Conservation (phyloP, 2,329 filamentous ascomycete genomes). For the Cytospora paraplurivora region DNA sequence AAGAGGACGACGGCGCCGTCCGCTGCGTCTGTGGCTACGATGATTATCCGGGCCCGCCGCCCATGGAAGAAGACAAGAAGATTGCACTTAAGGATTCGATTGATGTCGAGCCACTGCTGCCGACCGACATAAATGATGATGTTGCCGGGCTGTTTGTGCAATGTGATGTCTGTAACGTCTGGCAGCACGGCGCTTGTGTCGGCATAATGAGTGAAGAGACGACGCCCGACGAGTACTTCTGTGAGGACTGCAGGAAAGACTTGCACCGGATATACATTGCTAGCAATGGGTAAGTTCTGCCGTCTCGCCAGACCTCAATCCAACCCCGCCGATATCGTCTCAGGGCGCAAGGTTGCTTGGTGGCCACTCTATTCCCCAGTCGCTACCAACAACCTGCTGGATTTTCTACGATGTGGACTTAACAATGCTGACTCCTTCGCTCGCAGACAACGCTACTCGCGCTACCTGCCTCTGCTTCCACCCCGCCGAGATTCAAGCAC, state of each 20-base stretch:
- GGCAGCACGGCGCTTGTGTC: constrained; percentile 97
- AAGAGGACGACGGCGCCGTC: constrained; percentile 87
- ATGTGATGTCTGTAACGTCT: constrained; percentile 96
- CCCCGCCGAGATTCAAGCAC: constrained; percentile 56
- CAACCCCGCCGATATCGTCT: not conserved
- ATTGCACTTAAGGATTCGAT: constrained; percentile 57
- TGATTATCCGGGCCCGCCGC: constrained; percentile 86
- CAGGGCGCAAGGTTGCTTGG: not conserved
- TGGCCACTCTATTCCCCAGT: not conserved
- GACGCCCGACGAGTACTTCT: constrained; percentile 96
- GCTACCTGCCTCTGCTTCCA: constrained; percentile 63
- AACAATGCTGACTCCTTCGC: constrained; percentile 43
- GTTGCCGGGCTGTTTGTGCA: constrained; percentile 95
- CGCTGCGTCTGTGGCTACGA: constrained; percentile 93
- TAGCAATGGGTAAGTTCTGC: constrained; percentile 74
- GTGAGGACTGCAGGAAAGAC: constrained; percentile 90
- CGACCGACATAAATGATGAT: constrained; percentile 74
- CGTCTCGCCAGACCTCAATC: not conserved
- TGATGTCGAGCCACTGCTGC: constrained; percentile 58
- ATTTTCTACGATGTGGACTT: constrained; percentile 15
- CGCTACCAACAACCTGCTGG: not conserved
- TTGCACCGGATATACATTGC: constrained; percentile 82
- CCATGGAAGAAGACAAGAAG: constrained; percentile 58
- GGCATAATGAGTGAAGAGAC: constrained; percentile 93
- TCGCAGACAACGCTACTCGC: constrained; percentile 65